Conservation (phyloP, 345 rosid genomes). For the Turritis glabra region DNA sequence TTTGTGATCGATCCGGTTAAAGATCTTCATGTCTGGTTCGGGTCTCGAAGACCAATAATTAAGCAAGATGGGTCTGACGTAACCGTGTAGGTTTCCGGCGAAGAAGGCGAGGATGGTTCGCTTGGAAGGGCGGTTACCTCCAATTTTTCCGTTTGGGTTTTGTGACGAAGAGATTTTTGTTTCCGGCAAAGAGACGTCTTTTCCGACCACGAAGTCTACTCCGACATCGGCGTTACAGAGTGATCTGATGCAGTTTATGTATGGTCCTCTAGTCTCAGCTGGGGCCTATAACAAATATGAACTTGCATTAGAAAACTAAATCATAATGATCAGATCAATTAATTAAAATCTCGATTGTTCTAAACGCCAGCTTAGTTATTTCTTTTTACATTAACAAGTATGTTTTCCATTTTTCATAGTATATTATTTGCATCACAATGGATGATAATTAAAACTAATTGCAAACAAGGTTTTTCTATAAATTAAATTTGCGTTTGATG, state of each 20-base stretch:
- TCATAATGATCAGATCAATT: not conserved
- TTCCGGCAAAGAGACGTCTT: constrained; percentile 68
- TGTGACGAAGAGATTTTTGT: constrained; percentile 57
- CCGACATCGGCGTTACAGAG: constrained; percentile 79
- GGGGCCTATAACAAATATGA: constrained; percentile 57
- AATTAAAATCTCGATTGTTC: not conserved
- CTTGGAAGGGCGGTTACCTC: constrained; percentile 71
- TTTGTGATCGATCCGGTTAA: constrained; percentile 39
- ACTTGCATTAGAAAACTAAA: not conserved
- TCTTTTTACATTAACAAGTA: too few relatives aligned
- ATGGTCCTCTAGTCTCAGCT: constrained; percentile 53
- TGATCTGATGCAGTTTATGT: constrained; percentile 61
- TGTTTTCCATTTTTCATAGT: too few relatives aligned
- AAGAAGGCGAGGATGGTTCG: constrained; percentile 73
- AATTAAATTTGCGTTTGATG: too few relatives aligned
- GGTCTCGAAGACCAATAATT: constrained; percentile 61
- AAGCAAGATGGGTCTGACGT: constrained; percentile 61
- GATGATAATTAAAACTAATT: too few relatives aligned
- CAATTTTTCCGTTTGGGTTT: constrained; percentile 55
- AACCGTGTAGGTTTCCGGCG: constrained; percentile 78
- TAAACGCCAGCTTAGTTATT: not conserved
- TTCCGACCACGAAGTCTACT: constrained; percentile 66
- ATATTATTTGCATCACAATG: too few relatives aligned
- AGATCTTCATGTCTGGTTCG: constrained; percentile 73
- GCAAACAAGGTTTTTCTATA: too few relatives aligned